Evolutionary conservation across 257 asterid species (phyloP), one percentile per base, ranked within the genome.

Genomic region (Przewalskia tangutica): DNA sequence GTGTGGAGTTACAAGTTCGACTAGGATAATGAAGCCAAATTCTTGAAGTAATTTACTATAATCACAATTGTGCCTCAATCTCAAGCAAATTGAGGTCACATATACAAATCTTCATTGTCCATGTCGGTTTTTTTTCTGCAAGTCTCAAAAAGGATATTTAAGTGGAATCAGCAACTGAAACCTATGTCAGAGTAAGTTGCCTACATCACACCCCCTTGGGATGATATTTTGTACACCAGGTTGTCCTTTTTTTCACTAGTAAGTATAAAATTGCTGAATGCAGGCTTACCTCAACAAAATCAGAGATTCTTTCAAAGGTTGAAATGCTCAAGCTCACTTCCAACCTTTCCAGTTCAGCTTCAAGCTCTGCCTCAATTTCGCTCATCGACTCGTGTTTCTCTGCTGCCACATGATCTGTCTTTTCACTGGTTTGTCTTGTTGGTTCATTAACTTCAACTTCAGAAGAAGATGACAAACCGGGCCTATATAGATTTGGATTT

Each of bases 281-380:
- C 62, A 80, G 48, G 60, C 82, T 87, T 84, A 88, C 96, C 93
- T 91, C 91, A 62, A 83, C 84, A 70, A 81, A 81, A 55, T 42
- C 32, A 54, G 89, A 81, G 67, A 82, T 81, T 67, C 83, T 87
- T 75, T 88, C 93, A 75, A 79, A 73, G 48, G 82, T 54, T 40
- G 94, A 83, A 13, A 63, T 79, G 67, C 84, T 85, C 88, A 91
- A 77, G 90, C 84, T 89, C 18, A 83, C 80, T 81, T 90, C 97
- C 68, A 94, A 87, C 86, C 91, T 89, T 89, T 88, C 97, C 63
- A 94, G 89, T 86, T 94, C 98, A 71, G 91, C 93, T 83, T 91
- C 90, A 83, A 94, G 97, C 82, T 94, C 97, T 27, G 92, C 94
- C 85, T 92, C 98, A 34, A 94, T 92, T 88, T 85, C 83, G 89